Evolutionary conservation across 2,329 filamentous ascomycete species (phyloP).

Genomic region (Calcarisporium arbuscula): DNA sequence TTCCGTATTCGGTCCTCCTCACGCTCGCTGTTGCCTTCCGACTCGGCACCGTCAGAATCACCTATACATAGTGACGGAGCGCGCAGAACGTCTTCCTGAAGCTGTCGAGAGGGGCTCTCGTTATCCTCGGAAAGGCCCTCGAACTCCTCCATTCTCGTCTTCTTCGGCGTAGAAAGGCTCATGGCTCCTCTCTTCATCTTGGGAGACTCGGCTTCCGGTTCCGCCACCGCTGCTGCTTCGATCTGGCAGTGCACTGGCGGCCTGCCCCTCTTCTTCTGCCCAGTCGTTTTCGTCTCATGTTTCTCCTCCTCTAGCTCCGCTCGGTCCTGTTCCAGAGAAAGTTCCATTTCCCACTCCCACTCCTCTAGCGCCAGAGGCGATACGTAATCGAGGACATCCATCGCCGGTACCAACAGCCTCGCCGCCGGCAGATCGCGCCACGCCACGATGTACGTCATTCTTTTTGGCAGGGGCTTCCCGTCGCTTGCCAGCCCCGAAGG

Average conservation of each 20-base stretch:
- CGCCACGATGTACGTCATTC: slow-evolving; percentile 48
- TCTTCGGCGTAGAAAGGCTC: slow-evolving; percentile 29
- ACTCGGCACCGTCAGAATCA: no score
- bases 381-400: slow-evolving; percentile 50
- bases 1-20: no score
- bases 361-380: slow-evolving; percentile 50
- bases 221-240: slow-evolving; percentile 23
- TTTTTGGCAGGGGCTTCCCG: slow-evolving; percentile 30
- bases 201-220: slow-evolving; percentile 16
- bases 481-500: slow-evolving; percentile 23
- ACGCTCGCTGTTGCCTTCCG: no score
- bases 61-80: no score
- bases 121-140: slow-evolving; percentile 24
- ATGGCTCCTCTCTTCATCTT: slow-evolving; percentile 23
- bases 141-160: slow-evolving; percentile 23
- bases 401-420: slow-evolving; percentile 37
- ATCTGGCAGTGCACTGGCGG: slow-evolving; percentile 25
- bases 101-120: slow-evolving; percentile 19
- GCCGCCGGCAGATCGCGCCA: slow-evolving; percentile 48
- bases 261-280: slow-evolving; percentile 17
- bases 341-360: slow-evolving; percentile 43
- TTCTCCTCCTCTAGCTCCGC: slow-evolving; percentile 18
- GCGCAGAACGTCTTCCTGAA: slow-evolving; percentile 16
- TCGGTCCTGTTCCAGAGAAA: slow-evolving; percentile 35
- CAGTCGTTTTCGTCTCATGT: slow-evolving; percentile 2